Base-by-base conservation (phyloP, 352 stramenopile genomes). In the Globisporangium splendens region DNA sequence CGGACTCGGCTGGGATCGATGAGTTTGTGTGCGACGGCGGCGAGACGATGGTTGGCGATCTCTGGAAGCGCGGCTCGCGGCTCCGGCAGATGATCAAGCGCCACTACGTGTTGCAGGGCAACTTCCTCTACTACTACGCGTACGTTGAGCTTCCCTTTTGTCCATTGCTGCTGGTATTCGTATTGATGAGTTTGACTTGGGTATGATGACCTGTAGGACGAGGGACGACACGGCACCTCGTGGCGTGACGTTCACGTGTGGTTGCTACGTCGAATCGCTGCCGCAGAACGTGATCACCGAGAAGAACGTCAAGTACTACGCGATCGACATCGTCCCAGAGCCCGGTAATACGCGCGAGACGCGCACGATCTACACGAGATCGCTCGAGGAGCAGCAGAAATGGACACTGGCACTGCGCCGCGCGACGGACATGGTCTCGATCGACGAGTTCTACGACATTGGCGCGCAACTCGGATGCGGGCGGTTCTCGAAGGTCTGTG, bases 361-460 rank as follows among this genome's bases (percentile, higher is more conserved):
- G 55, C 80, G 89, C 11, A 86, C 83, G 22, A 79, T 97, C 47
- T 98, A 93, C 67, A 74, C 88, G 8, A 84, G 77, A 17, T 89
- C 77, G 1, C 68, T 80, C 28, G 80, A 89, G 31, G 77, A 95
- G 50, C 77, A 93, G 41, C 66, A 88, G 31, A 75, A 79, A 20
- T 98, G 93, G 93, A 73, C 88, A 1, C 57, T 50, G 2, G 77
- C 77, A 28, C 72, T 98, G 18, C 79, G 77, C n/a, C 69, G 68
- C 31, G 89, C 89, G 6, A 95, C 86, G 14, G 80, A 96, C 53
- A 95, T 96, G 65, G 75, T 91, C 13, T 84, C 84, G 21, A 93
- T 98, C 42, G 77, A 94, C 59, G 84, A 96, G 64, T 88, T 86
- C 46, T 98, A 97, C 65, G 72, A 86, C n/a, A 80, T 97, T 35